phyloP scores from a whole-genome alignment of 306 rosid genomes.

The Medicago arabica region DNA sequence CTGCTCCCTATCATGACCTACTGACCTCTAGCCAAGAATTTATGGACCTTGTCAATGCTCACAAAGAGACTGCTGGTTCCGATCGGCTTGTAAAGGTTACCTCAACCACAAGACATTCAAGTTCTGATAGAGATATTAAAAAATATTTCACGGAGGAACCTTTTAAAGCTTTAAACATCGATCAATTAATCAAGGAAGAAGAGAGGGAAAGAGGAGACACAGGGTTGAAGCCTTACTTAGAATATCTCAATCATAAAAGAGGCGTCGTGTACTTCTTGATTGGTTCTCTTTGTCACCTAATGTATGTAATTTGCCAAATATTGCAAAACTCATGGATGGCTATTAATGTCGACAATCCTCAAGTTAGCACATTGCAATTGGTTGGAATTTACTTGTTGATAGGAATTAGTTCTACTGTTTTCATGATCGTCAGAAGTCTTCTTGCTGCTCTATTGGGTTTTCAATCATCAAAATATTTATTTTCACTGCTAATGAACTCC shows the following conservation, averaged over 20 bases:
- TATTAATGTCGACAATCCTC: conserved; percentile 45
- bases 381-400: conserved; percentile 49
- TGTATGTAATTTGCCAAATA: conserved; percentile 46
- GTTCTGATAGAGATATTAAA: conserved; percentile 30
- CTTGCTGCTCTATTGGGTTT: conserved; percentile 36
- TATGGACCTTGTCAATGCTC: conserved; percentile 61
- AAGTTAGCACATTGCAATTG: conserved; percentile 34
- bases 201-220: conserved; percentile 54
- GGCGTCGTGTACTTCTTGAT: conserved; percentile 45
- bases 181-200: conserved; percentile 35
- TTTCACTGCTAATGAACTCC: conserved; percentile 49
- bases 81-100: background rate
- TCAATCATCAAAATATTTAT: conserved; percentile 51
- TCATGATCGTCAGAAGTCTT: conserved; percentile 41
- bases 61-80: conserved; percentile 52
- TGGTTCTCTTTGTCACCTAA: conserved; percentile 27
- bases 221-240: conserved; percentile 57
- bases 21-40: conserved; percentile 54
- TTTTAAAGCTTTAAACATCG: background rate
- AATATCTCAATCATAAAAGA: conserved; percentile 54
- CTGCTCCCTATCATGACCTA: conserved; percentile 50
- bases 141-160: conserved; percentile 18
- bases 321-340: conserved; percentile 65
- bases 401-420: conserved; percentile 24
- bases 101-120: conserved; percentile 18